These are phyloP conservation scores for Venturia oleaginea DNA, from an alignment of 2,329 filamentous ascomycete species.

Conservation along the genomic window DNA sequence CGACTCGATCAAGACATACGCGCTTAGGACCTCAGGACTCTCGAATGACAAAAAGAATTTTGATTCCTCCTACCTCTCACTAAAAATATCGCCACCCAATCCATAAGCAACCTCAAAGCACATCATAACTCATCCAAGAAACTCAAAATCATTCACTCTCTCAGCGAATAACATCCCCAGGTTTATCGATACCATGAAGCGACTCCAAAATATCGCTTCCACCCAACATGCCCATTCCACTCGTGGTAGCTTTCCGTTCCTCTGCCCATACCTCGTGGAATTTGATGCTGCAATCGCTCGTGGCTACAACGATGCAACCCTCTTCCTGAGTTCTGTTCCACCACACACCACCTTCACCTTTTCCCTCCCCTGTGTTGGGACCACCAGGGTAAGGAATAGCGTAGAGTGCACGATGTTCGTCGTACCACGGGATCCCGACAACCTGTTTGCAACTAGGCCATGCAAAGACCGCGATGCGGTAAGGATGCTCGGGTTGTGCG, in stretches of 20 bases:
- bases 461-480: slow-evolving; percentile 82
- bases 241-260: slow-evolving; percentile 38
- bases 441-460: slow-evolving; percentile 89
- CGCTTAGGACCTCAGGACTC: no score
- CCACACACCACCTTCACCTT: slow-evolving; percentile 44
- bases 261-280: slow-evolving; percentile 93
- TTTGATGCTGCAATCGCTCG: slow-evolving; percentile 84
- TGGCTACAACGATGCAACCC: slow-evolving; percentile 82
- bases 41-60: slow-evolving; percentile 1
- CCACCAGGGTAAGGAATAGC: slow-evolving; percentile 76
- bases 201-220: slow-evolving; percentile 80
- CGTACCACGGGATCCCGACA: slow-evolving; percentile 74
- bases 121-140: neutral
- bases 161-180: slow-evolving; percentile 40
- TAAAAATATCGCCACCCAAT: slow-evolving; percentile 2
- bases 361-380: slow-evolving; percentile 30
- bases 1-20: neutral
- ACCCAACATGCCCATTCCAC: slow-evolving; percentile 54
- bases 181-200: slow-evolving; percentile 69
- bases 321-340: slow-evolving; percentile 53
- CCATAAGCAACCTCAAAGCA: neutral
- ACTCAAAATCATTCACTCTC: neutral
- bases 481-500: slow-evolving; percentile 78
- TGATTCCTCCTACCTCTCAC: neutral
- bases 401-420: slow-evolving; percentile 70